Evolutionary conservation across 768 basidiomycete genomes (phyloP), one percentile per base, ranked within the genome.

Genomic region (Podaxis sp.): DNA sequence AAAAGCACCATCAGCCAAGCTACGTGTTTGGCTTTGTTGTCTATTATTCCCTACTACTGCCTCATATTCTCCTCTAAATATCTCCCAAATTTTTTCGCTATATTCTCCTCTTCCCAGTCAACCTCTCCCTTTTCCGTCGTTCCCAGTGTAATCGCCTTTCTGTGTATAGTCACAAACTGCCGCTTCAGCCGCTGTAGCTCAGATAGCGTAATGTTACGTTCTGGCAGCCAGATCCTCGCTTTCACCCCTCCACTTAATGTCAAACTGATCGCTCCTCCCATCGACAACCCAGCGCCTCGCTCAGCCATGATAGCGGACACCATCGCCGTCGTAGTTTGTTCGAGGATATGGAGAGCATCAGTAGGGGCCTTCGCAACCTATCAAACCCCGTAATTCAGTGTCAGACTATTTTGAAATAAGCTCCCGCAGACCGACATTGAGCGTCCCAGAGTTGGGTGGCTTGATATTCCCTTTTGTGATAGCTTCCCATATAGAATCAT

Each of bases 161-260:
- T 93, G 71, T 98, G 94, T 36, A 92, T 81, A 3, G 85, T 84
- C 35, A 96, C 89, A 68, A 96, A 98, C 71, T 98, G 95, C 46
- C 95, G 80, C 71, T 96, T 98, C 46, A 90, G 74, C 28, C 95
- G 80, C 71, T 96, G 95, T 58, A 97, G 78, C 74, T 96, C 93
- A 0, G 91, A 87, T 5, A 98, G 79, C 38, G 94, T 93, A 28
- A 97, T 64, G 61, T 80, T 80, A 5, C 91, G 86, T 40, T 82
- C 69, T 0, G 92, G 91, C 16, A 96, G 82, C 11, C 74, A 76
- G 53, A 96, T 73, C 9, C 73, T 70, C n/a, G 81, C 62, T 66
- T 74, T 76, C 40, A 80, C 59, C 16, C 70, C 69, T 51, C 77
- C 66, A 9, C 83, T 75, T 18, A 84, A 64, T 2, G 79, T 65